phyloP scores from a whole-genome alignment of 495 filamentous ascomycete species.

The Sphaerosporella brunnea region DNA sequence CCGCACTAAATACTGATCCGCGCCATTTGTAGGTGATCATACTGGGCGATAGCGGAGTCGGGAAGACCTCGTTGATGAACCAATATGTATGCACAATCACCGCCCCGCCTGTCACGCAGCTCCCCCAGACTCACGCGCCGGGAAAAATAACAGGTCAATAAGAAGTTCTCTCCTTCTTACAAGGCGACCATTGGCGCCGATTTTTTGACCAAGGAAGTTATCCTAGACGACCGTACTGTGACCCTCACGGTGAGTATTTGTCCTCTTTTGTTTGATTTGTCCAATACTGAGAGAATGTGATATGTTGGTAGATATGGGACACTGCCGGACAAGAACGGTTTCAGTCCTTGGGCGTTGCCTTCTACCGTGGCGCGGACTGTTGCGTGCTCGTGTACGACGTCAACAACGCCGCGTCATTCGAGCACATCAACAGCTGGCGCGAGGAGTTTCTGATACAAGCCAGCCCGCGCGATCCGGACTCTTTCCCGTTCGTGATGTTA shows the following conservation, averaged over 20 bases:
- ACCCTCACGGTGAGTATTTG: slow-evolving; percentile 73
- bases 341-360: slow-evolving; percentile 91
- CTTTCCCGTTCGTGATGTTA: slow-evolving; percentile 93
- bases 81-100: slow-evolving; percentile 73
- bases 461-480: slow-evolving; percentile 87
- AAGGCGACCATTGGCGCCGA: slow-evolving; percentile 98
- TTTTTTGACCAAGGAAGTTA: slow-evolving; percentile 94
- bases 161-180: slow-evolving; percentile 98
- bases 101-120: no score
- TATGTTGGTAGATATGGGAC: slow-evolving; percentile 98
- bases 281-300: no score
- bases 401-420: slow-evolving; percentile 97
- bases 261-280: not conserved
- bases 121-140: no score
- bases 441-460: slow-evolving; percentile 98
- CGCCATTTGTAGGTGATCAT: slow-evolving; percentile 62
- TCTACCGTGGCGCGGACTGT: slow-evolving; percentile 96
- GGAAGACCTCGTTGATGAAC: slow-evolving; percentile 99
- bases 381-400: slow-evolving; percentile 97
- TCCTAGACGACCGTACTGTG: slow-evolving; percentile 90
- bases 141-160: slow-evolving; percentile 99
- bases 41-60: slow-evolving; percentile 91
- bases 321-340: slow-evolving; percentile 96
- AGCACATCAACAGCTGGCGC: slow-evolving; percentile 93
- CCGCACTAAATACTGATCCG: not conserved